Percentiles rank a stretch among this genome's conserved stretches.
Evolutionary conservation across 2,329 filamentous ascomycete species (phyloP).

Genomic region (Ophiostoma fasciatum): DNA sequence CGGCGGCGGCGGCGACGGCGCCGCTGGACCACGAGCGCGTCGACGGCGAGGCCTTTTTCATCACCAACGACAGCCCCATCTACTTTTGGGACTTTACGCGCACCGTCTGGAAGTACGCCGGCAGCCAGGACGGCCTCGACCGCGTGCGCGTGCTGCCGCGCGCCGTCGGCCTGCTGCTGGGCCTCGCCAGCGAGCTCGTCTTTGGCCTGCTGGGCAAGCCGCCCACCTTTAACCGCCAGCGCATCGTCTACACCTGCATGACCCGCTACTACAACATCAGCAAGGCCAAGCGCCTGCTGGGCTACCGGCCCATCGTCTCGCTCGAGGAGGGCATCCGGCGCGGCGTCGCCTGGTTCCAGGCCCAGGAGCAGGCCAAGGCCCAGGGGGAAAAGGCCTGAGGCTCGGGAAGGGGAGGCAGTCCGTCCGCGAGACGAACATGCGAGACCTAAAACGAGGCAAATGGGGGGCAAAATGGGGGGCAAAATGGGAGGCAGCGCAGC

Average conservation of each 20-base stretch:
- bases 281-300: conserved; percentile 57
- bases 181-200: conserved; percentile 37
- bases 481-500: too few species aligned
- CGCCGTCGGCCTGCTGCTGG: conserved; percentile 36
- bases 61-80: conserved; percentile 77
- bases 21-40: conserved; percentile 60
- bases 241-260: conserved; percentile 56
- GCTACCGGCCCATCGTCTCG: conserved; percentile 52
- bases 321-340: conserved; percentile 48
- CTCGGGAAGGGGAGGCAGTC: too few species aligned
- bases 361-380: conserved; percentile 28
- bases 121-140: conserved; percentile 34
- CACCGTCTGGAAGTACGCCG: conserved; percentile 55
- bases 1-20: conserved; percentile 36
- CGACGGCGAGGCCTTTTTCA: conserved; percentile 77
- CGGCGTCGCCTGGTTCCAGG: conserved; percentile 39
- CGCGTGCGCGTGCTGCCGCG: conserved; percentile 40
- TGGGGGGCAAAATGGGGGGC: too few species aligned
- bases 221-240: conserved; percentile 42
- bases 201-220: conserved; percentile 33
- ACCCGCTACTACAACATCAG: conserved; percentile 63
- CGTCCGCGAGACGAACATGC: too few species aligned
- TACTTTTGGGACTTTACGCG: conserved; percentile 86
- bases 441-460: too few species aligned
- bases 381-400: conserved; percentile 6